These are phyloP conservation scores for Exserohilum turcica DNA, from an alignment of 2,329 filamentous ascomycete species.

Conservation along the genomic window DNA sequence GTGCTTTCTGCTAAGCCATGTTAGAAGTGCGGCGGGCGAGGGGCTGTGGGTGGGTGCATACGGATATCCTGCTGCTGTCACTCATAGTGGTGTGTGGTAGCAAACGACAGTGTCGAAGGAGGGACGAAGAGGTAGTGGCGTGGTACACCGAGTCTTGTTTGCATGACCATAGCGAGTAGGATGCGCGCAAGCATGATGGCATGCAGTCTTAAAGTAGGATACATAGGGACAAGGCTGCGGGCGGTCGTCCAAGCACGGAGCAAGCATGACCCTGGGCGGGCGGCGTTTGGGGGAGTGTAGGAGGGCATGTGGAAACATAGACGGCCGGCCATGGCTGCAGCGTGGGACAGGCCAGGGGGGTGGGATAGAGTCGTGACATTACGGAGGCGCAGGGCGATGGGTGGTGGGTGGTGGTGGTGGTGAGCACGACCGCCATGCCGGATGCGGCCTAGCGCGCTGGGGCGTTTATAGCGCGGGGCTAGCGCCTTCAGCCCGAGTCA, in stretches of 20 bases:
- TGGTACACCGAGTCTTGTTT: conserved; percentile 21
- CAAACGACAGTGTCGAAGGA: conserved; percentile 12
- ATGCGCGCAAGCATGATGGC: conserved; percentile 26
- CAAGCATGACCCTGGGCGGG: conserved; percentile 24
- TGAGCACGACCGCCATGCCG: not conserved
- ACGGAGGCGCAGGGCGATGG: conserved; percentile 3
- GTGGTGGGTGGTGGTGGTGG: too few relatives aligned
- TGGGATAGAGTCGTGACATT: conserved; percentile 6
- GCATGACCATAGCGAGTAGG: conserved; percentile 27
- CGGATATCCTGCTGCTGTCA: conserved; percentile 34
- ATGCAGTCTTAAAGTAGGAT: conserved; percentile 33
- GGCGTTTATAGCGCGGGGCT: conserved; percentile 1
- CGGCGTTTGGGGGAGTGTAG: conserved; percentile 26
- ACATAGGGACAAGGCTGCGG: conserved; percentile 26
- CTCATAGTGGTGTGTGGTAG: conserved; percentile 31
- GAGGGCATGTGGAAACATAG: conserved; percentile 21
- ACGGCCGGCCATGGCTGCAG: conserved; percentile 22
- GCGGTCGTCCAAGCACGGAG: conserved; percentile 23
- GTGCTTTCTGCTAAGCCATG: conserved; percentile 34
- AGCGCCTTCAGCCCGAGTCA: not conserved
- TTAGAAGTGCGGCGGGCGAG: conserved; percentile 6
- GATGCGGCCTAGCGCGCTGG: not conserved
- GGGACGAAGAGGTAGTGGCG: conserved; percentile 11
- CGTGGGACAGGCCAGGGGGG: conserved; percentile 21
- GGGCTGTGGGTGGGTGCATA: conserved; percentile 7